phyloP scores from a whole-genome alignment of 495 filamentous ascomycete genomes.

The Friedmanniomyces simplex region DNA sequence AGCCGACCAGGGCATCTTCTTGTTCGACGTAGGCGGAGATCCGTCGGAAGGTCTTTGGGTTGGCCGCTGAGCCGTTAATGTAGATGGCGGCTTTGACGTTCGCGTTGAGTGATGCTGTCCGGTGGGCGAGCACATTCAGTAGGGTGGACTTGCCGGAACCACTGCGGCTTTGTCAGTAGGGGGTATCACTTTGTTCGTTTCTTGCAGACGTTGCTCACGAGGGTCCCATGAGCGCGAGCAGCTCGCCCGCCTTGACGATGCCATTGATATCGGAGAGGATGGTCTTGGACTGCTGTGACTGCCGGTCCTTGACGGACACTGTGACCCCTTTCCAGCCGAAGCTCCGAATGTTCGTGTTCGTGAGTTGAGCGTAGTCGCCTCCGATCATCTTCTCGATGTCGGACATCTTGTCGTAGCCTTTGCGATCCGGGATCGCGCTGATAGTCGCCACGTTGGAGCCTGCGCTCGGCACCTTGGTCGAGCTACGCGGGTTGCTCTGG shows the following conservation, averaged over 20 bases:
- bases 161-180: slow-evolving; percentile 12
- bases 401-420: slow-evolving; percentile 21
- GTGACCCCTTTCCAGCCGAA: slow-evolving; percentile 54
- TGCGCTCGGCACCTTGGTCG: background rate
- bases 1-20: slow-evolving; percentile 71
- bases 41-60: slow-evolving; percentile 35
- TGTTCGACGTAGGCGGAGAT: slow-evolving; percentile 71
- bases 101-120: slow-evolving; percentile 39
- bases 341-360: slow-evolving; percentile 31
- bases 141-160: slow-evolving; percentile 72
- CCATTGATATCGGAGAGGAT: slow-evolving; percentile 46
- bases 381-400: slow-evolving; percentile 31
- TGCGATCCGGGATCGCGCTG: slow-evolving; percentile 3
- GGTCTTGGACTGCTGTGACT: slow-evolving; percentile 47
- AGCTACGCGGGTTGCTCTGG: background rate
- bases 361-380: slow-evolving; percentile 31
- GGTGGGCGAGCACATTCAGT: slow-evolving; percentile 60
- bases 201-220: slow-evolving; percentile 27
- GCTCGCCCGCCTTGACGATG: slow-evolving; percentile 50
- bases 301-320: slow-evolving; percentile 58
- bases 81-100: slow-evolving; percentile 40
- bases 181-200: background rate
- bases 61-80: slow-evolving; percentile 46
- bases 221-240: slow-evolving; percentile 68
- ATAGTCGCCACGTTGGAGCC: slow-evolving; percentile 3